phyloP scores from a whole-genome alignment of 2,329 filamentous ascomycete species.

The Colletotrichum spinosum region DNA sequence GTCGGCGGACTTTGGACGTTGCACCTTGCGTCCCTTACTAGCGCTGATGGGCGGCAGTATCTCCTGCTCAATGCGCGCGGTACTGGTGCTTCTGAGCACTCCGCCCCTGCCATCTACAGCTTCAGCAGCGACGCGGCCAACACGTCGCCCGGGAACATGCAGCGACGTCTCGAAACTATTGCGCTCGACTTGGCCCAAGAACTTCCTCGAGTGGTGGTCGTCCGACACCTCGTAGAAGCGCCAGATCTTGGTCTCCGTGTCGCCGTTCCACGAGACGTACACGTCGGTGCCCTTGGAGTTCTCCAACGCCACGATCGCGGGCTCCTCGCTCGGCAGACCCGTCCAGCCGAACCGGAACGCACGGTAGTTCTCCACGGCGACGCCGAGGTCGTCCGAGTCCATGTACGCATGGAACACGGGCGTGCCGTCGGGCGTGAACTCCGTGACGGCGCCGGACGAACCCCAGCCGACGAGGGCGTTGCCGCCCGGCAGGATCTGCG shows the following conservation, averaged over 20 bases:
- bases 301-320: constrained; percentile 37
- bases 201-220: constrained; percentile 13
- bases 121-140: constrained; percentile 6
- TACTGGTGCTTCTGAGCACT: constrained; percentile 7
- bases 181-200: constrained; percentile 24
- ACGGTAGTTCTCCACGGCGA: constrained; percentile 64
- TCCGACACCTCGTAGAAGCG: constrained; percentile 42
- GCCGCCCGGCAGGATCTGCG: constrained; percentile 65
- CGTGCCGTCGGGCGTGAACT: constrained; percentile 59
- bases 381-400: constrained; percentile 48
- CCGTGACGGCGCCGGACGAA: constrained; percentile 59
- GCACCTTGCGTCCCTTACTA: constrained; percentile 14
- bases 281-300: constrained; percentile 16
- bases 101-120: constrained; percentile 15
- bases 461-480: constrained; percentile 70
- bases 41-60: constrained; percentile 14
- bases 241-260: constrained; percentile 48
- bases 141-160: not conserved
- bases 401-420: constrained; percentile 65
- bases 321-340: constrained; percentile 56
- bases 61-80: constrained; percentile 8
- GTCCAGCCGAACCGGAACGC: constrained; percentile 66
- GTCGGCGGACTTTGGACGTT: not conserved
- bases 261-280: constrained; percentile 51
- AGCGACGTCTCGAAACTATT: constrained; percentile 32